Percentiles rank a stretch among this genome's conserved stretches.
Conservation (phyloP, 495 filamentous ascomycete genomes). For the Daldinia bambusicola region DNA sequence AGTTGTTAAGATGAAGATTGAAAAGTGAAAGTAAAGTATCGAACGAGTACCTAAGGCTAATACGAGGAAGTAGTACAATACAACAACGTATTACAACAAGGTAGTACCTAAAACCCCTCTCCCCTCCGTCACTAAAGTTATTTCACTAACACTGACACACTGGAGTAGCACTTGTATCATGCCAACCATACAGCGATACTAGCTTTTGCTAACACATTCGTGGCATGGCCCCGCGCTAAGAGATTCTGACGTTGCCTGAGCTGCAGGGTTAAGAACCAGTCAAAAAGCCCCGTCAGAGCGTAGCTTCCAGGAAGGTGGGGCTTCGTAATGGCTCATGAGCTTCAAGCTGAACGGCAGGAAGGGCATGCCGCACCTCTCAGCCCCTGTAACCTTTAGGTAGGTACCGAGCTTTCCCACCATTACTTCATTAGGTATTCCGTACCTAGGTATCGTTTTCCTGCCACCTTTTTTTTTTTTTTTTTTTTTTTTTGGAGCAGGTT, state of each 20-base stretch:
- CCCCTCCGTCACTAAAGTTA: conserved; percentile 20
- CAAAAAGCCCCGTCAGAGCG: conserved; percentile 24
- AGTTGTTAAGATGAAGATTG: conserved; percentile 7
- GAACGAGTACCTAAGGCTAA: conserved; percentile 10
- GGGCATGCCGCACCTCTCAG: conserved; percentile 16
- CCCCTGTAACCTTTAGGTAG: conserved; percentile 25
- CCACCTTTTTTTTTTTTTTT: background rate
- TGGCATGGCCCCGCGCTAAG: conserved; percentile 17
- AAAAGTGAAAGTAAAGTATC: conserved; percentile 1
- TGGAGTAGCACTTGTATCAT: too few species aligned
- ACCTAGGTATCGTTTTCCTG: too few species aligned
- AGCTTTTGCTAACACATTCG: too few species aligned
- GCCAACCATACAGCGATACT: too few species aligned
- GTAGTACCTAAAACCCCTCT: conserved; percentile 17
- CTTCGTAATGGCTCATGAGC: conserved; percentile 27
- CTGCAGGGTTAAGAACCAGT: conserved; percentile 31
- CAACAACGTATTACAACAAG: too few species aligned
- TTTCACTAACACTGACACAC: background rate
- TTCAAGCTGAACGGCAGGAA: conserved; percentile 23
- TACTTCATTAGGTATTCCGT: conserved; percentile 13
- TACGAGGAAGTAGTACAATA: conserved; percentile 20
- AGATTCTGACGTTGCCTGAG: conserved; percentile 39
- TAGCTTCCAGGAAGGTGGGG: conserved; percentile 19
- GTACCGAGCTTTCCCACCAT: conserved; percentile 11
- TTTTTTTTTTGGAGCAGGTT: too few species aligned